These are phyloP conservation scores for Teunomyces stri DNA, from an alignment of 805 yeast genomes.

Conservation along the genomic window DNA sequence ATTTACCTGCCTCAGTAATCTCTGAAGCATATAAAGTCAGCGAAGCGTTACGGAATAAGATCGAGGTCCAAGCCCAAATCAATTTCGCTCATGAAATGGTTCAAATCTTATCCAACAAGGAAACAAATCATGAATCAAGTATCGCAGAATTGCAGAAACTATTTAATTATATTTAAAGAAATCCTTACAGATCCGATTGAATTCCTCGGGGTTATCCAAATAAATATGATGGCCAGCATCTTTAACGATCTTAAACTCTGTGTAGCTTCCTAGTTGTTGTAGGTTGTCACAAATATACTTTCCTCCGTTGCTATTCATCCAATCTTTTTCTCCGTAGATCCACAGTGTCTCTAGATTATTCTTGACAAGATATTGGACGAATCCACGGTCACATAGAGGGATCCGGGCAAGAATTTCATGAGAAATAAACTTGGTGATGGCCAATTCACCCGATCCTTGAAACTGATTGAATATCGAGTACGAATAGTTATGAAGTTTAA, in stretches of 20 bases:
- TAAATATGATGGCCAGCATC: slow-evolving; percentile 45
- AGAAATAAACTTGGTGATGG: slow-evolving; percentile 39
- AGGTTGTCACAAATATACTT: slow-evolving; percentile 28
- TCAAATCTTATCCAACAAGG: background rate
- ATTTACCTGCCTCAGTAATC: slow-evolving; percentile 49
- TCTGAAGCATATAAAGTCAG: slow-evolving; percentile 43
- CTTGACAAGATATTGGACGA: slow-evolving; percentile 26
- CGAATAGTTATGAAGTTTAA: slow-evolving; percentile 39
- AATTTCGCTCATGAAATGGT: background rate
- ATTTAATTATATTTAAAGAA: slow-evolving; percentile 17
- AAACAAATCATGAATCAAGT: background rate
- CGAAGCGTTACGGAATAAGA: slow-evolving; percentile 23
- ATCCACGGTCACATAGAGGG: slow-evolving; percentile 41
- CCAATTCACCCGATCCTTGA: slow-evolving; percentile 44
- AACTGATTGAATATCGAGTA: slow-evolving; percentile 42
- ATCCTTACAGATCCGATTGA: slow-evolving; percentile 22
- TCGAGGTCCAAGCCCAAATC: slow-evolving; percentile 19
- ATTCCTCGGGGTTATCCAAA: slow-evolving; percentile 36
- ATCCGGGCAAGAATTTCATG: slow-evolving; percentile 38
- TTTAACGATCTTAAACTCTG: slow-evolving; percentile 21
- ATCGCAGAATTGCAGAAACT: background rate
- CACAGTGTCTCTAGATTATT: slow-evolving; percentile 26
- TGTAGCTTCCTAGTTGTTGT: slow-evolving; percentile 12
- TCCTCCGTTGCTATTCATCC: slow-evolving; percentile 44
- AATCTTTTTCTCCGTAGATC: slow-evolving; percentile 43